phyloP scores from a whole-genome alignment of 2,329 filamentous ascomycete species.

The Verticillium nonalfalfae region DNA sequence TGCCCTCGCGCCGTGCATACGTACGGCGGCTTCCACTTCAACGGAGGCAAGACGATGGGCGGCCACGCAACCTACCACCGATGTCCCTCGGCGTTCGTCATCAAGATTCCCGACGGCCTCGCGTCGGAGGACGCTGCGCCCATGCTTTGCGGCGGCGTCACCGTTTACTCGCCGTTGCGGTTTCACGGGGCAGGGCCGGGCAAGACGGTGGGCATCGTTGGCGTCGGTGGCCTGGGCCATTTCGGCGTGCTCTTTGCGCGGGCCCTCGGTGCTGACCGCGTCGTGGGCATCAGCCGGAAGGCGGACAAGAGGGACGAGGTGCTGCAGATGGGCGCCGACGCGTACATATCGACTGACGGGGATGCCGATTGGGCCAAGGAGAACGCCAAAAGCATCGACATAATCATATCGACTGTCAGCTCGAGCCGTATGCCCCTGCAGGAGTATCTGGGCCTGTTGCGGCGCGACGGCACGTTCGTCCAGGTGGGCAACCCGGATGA shows the following conservation, averaged over 20 bases:
- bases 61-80: constrained; percentile 34
- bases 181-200: constrained; percentile 60
- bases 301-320: constrained; percentile 48
- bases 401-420: constrained; percentile 55
- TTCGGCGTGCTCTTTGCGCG: constrained; percentile 63
- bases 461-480: constrained; percentile 49
- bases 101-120: constrained; percentile 37
- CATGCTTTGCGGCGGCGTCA: constrained; percentile 67
- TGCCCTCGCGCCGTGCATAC: constrained; percentile 29
- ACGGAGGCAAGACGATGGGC: constrained; percentile 12
- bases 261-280: constrained; percentile 56
- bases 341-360: constrained; percentile 34
- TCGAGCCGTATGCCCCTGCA: constrained; percentile 35
- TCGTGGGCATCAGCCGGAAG: constrained; percentile 53
- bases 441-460: constrained; percentile 54
- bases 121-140: constrained; percentile 42
- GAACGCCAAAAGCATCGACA: constrained; percentile 43
- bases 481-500: constrained; percentile 53
- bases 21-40: constrained; percentile 39
- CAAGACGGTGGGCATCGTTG: constrained; percentile 60
- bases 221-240: constrained; percentile 63
- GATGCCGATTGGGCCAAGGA: constrained; percentile 48
- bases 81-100: constrained; percentile 36
- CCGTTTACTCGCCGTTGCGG: constrained; percentile 56
- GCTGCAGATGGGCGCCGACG: constrained; percentile 49